Percentiles rank a stretch among this genome's conserved stretches.
phyloP scores from a whole-genome alignment of 306 rosid genomes.

The Datisca glomerata region DNA sequence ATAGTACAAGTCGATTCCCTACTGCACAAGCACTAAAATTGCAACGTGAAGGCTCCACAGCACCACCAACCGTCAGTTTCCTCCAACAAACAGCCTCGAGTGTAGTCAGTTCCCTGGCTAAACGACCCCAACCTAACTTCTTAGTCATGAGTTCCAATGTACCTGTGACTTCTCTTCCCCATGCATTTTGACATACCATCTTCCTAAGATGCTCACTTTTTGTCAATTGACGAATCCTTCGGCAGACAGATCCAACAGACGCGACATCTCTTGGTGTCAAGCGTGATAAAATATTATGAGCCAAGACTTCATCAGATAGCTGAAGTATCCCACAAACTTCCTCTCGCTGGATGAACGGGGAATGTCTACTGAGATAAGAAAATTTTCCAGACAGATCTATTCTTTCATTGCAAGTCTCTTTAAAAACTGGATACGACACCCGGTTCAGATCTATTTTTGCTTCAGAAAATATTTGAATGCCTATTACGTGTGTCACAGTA shows the following conservation, averaged over 20 bases:
- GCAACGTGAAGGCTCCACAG: slow-evolving; percentile 94
- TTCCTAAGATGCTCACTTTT: slow-evolving; percentile 88
- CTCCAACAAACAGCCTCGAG: slow-evolving; percentile 97
- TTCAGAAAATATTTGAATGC: slow-evolving; percentile 82
- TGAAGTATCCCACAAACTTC: slow-evolving; percentile 83
- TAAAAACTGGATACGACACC: slow-evolving; percentile 85
- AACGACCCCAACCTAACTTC: slow-evolving; percentile 95
- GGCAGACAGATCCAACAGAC: slow-evolving; percentile 94
- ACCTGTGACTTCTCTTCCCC: slow-evolving; percentile 97
- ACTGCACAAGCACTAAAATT: slow-evolving; percentile 97
- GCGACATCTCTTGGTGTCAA: slow-evolving; percentile 97
- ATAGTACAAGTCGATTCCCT: slow-evolving; percentile 83
- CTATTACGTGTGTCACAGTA: slow-evolving; percentile 70
- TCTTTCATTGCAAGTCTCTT: slow-evolving; percentile 53
- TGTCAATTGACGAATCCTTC: slow-evolving; percentile 77
- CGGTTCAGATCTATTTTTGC: slow-evolving; percentile 65
- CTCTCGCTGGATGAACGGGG: slow-evolving; percentile 33
- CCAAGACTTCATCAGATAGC: slow-evolving; percentile 95
- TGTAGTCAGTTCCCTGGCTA: slow-evolving; percentile 79
- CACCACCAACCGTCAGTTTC: slow-evolving; percentile 79
- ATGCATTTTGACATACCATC: slow-evolving; percentile 98
- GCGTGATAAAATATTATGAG: slow-evolving; percentile 85
- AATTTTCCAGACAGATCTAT: slow-evolving; percentile 27
- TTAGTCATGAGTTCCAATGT: slow-evolving; percentile 81
- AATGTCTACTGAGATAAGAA: slow-evolving; percentile 27